phyloP scores from a whole-genome alignment of 352 stramenopile species.

The Peronospora belbahrii region DNA sequence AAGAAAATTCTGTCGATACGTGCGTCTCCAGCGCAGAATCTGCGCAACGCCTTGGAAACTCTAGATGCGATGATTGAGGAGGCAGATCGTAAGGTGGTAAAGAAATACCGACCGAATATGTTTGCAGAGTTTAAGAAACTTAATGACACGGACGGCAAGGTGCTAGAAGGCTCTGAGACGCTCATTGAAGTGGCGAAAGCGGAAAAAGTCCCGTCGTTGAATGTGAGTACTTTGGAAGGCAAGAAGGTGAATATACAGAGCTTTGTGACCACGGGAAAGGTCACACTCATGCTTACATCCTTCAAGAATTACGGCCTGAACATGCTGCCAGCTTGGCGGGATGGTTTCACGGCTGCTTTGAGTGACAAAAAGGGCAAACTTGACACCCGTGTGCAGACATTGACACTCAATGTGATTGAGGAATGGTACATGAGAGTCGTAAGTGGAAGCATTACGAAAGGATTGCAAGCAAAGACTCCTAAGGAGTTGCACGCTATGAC shows the following conservation, averaged over 20 bases:
- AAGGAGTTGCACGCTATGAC: conserved; percentile 40
- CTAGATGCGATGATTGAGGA: conserved; percentile 81
- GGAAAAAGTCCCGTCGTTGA: conserved; percentile 42
- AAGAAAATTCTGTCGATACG: conserved; percentile 29
- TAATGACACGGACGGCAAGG: conserved; percentile 82
- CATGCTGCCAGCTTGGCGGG: conserved; percentile 70
- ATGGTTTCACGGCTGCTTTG: conserved; percentile 52
- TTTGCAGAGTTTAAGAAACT: conserved; percentile 86
- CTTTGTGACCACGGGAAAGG: conserved; percentile 39
- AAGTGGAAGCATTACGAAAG: conserved; percentile 52
- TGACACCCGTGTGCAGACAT: conserved; percentile 36
- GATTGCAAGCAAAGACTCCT: conserved; percentile 47
- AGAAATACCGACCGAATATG: conserved; percentile 84
- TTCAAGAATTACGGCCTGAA: conserved; percentile 85
- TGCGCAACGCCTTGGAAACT: conserved; percentile 64
- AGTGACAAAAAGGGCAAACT: conserved; percentile 11
- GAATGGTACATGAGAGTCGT: conserved; percentile 88
- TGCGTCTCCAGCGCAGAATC: conserved; percentile 57
- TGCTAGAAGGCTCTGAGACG: conserved; percentile 39
- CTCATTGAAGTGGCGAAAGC: conserved; percentile 59
- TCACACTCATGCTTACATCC: conserved; percentile 69
- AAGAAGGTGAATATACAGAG: conserved; percentile 44
- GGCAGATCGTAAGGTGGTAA: conserved; percentile 75
- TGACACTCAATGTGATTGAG: conserved; percentile 80
- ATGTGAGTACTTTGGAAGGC: conserved; percentile 41